Conservation (phyloP, 768 basidiomycete species). For the Leccinum longicurvipes region DNA sequence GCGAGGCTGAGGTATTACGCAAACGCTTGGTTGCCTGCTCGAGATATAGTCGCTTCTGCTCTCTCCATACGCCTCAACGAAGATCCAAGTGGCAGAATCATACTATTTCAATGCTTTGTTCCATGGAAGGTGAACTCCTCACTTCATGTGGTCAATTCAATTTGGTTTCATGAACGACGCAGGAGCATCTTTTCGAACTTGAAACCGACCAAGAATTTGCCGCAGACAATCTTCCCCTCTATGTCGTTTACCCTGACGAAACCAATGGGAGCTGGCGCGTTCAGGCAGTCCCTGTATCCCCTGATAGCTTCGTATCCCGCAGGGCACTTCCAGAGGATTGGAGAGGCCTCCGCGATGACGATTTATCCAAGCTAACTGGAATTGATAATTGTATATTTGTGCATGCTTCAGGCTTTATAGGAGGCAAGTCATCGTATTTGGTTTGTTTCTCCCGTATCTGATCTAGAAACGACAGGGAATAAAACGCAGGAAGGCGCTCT, state of each 20-base stretch:
- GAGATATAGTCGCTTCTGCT: constrained; percentile 69
- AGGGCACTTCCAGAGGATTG: constrained; percentile 92
- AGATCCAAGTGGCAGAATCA: constrained; percentile 72
- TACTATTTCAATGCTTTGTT: constrained; percentile 74
- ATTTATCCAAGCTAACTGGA: constrained; percentile 67
- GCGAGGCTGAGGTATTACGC: constrained; percentile 76
- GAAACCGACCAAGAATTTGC: constrained; percentile 56
- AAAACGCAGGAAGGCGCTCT: constrained; percentile 88
- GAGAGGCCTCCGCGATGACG: constrained; percentile 88
- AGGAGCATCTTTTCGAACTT: constrained; percentile 90
- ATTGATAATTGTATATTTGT: constrained; percentile 87
- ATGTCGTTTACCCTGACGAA: constrained; percentile 90
- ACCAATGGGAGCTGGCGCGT: constrained; percentile 75
- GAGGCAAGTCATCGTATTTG: constrained; percentile 50
- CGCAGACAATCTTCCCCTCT: constrained; percentile 58
- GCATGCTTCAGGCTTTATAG: constrained; percentile 96
- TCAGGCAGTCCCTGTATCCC: constrained; percentile 81
- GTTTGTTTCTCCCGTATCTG: constrained; percentile 1
- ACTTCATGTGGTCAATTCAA: background rate
- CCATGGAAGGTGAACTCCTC: constrained; percentile 76
- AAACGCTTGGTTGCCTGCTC: constrained; percentile 89
- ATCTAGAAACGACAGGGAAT: constrained; percentile 54
- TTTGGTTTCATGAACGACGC: constrained; percentile 13
- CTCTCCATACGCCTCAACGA: constrained; percentile 51
- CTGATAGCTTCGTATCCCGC: constrained; percentile 86